Percentiles rank a stretch among this genome's conserved stretches.
Evolutionary conservation across 1,284 basidiomycete genomes (phyloP).

Genomic region (Kwoniella shivajii): DNA sequence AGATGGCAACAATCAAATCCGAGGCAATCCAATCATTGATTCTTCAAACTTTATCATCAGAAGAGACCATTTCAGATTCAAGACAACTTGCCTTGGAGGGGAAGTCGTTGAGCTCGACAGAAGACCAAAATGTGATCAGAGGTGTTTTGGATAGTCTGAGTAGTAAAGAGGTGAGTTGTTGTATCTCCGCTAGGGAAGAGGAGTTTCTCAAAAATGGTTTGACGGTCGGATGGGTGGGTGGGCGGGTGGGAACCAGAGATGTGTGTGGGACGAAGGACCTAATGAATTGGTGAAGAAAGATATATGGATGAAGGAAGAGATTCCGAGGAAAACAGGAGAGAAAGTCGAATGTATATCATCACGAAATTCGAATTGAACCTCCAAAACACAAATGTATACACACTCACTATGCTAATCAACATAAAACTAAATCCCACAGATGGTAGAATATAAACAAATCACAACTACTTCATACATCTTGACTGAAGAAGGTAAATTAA

Average conservation of each 20-base stretch:
- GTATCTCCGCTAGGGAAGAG: too few species aligned
- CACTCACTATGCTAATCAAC: background rate
- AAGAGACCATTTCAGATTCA: constrained; percentile 68
- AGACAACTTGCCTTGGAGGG: constrained; percentile 66
- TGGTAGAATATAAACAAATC: constrained; percentile 79
- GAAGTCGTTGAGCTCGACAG: constrained; percentile 52
- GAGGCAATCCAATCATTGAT: constrained; percentile 77
- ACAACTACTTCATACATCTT: constrained; percentile 72
- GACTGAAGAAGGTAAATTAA: constrained; percentile 78
- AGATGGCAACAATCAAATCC: constrained; percentile 19
- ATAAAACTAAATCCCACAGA: constrained; percentile 54
- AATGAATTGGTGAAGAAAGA: background rate
- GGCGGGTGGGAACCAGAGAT: background rate
- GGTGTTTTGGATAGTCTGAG: constrained; percentile 84
- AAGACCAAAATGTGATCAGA: constrained; percentile 77
- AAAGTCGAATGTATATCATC: background rate
- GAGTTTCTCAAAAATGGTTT: too few species aligned
- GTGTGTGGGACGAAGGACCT: background rate
- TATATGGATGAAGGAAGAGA: background rate
- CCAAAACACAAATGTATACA: background rate
- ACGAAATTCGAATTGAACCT: background rate
- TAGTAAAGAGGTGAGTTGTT: constrained; percentile 77
- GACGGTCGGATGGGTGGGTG: background rate
- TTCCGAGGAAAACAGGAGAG: too few species aligned
- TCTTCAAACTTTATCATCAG: constrained; percentile 68